A percentile compares a stretch with the other conserved stretches of the same genome.
phyloP scores from a whole-genome alignment of 2,329 filamentous ascomycete genomes.

The Aspergillus sp. region DNA sequence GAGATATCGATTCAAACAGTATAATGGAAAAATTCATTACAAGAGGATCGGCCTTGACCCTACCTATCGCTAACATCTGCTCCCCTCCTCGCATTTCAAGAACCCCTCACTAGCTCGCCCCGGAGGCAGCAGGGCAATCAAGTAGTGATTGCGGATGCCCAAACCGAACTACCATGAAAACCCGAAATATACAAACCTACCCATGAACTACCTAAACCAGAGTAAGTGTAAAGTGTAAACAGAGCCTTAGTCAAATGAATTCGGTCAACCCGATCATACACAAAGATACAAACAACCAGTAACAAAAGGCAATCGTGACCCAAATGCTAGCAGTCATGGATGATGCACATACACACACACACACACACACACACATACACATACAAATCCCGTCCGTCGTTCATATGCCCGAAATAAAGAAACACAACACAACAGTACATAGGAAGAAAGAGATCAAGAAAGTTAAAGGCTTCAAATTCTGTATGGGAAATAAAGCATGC shows the following conservation, averaged over 20 bases:
- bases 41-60: too few relatives aligned
- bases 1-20: background rate
- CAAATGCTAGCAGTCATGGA: background rate
- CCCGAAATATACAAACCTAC: background rate
- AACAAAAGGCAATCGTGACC: background rate
- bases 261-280: background rate
- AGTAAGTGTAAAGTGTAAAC: background rate
- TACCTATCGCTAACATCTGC: too few relatives aligned
- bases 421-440: background rate
- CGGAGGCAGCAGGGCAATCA: background rate
- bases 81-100: too few relatives aligned
- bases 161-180: background rate
- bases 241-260: too few relatives aligned
- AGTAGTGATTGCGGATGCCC: background rate
- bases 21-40: too few relatives aligned
- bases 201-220: background rate
- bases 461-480: background rate
- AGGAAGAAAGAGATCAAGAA: background rate
- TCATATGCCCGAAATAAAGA: background rate
- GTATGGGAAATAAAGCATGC: background rate
- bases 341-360: background rate
- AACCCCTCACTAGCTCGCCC: too few relatives aligned
- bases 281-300: background rate
- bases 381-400: background rate
- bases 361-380: background rate